Evolutionary conservation across 129 eudicot genomes (phyloP).

Genomic region (Calendula officinalis): DNA sequence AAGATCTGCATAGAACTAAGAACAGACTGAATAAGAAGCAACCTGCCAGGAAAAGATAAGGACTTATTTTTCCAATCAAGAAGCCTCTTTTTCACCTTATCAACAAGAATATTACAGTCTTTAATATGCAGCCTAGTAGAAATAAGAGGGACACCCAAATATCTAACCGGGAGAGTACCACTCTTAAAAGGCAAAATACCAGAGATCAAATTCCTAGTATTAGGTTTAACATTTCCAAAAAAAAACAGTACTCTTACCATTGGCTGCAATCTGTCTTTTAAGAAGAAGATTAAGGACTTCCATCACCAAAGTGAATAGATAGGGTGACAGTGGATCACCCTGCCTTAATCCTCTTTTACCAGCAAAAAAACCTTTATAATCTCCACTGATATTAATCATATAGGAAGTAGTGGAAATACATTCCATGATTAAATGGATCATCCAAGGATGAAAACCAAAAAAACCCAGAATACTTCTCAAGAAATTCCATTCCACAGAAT

Average conservation of each 20-base stretch:
- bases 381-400: not conserved
- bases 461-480: not conserved
- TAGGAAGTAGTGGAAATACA: not conserved
- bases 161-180: not conserved
- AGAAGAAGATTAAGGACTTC: not conserved
- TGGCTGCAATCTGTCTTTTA: not conserved
- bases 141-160: not conserved
- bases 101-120: not conserved
- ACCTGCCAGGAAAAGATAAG: not conserved
- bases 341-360: not conserved
- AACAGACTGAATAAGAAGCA: not conserved
- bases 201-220: no score
- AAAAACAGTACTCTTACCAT: not conserved
- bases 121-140: not conserved
- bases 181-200: not conserved
- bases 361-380: not conserved
- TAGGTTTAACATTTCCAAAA: not conserved
- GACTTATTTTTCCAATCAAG: not conserved
- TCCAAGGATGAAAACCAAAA: not conserved
- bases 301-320: not conserved
- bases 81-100: constrained; percentile 1
- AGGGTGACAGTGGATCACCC: not conserved
- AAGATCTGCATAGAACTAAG: not conserved
- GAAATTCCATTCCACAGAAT: not conserved
- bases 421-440: not conserved